Evolutionary conservation across 176 grass and related monocot species (phyloP).

Genomic region (Aegilops speltoides): DNA sequence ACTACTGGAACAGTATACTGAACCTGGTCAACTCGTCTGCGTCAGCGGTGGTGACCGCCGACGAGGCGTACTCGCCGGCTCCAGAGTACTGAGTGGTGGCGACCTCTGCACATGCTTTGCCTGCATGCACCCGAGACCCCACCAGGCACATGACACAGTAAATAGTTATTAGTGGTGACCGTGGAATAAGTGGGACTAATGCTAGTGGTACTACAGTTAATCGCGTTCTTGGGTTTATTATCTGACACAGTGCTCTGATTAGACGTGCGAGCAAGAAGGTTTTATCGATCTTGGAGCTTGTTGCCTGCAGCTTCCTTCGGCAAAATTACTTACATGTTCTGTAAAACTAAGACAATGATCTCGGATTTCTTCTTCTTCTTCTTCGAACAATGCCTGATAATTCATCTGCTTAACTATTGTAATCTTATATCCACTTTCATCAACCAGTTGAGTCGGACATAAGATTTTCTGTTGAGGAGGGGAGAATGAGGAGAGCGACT

Average conservation of each 20-base stretch:
- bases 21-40: constrained; percentile 54
- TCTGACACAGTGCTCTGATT: constrained; percentile 34
- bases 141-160: constrained; percentile 22
- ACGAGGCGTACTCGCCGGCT: constrained; percentile 35
- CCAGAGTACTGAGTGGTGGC: constrained; percentile 38
- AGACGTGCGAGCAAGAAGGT: constrained; percentile 15
- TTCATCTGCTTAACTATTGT: neutral
- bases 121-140: neutral
- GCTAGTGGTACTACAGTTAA: constrained; percentile 31
- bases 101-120: neutral
- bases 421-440: neutral
- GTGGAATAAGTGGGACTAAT: constrained; percentile 45
- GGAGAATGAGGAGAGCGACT: no score
- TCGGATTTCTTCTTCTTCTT: neutral
- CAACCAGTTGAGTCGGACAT: no score
- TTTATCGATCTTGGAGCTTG: constrained; percentile 11
- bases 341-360: constrained; percentile 9
- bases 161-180: constrained; percentile 37
- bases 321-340: neutral
- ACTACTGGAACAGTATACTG: constrained; percentile 64
- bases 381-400: neutral
- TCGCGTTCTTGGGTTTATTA: constrained; percentile 28
- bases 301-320: constrained; percentile 18
- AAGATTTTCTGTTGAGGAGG: no score
- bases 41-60: neutral